These are phyloP conservation scores for Galerina marginata DNA, from an alignment of 768 basidiomycete species.

Conservation along the genomic window DNA sequence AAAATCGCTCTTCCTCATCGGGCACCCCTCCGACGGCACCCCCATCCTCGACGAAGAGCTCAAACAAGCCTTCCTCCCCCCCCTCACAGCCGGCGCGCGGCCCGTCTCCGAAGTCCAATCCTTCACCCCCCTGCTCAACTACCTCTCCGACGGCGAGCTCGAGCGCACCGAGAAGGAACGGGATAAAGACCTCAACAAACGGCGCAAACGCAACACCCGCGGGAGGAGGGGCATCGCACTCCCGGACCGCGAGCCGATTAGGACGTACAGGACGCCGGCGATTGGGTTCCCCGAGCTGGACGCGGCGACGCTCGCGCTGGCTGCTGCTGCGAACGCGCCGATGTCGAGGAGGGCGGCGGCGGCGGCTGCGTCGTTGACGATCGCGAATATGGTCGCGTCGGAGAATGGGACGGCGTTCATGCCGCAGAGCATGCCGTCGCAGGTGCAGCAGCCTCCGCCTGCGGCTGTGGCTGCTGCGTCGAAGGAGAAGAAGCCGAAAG, in stretches of 20 bases:
- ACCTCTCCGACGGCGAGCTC: slow-evolving; percentile 87
- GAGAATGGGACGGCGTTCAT: slow-evolving; percentile 79
- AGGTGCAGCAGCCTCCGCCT: slow-evolving; percentile 42
- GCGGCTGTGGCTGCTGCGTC: slow-evolving; percentile 24
- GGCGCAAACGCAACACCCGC: slow-evolving; percentile 84
- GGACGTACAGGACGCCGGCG: slow-evolving; percentile 90
- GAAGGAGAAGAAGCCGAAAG: slow-evolving; percentile 74
- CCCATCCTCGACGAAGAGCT: slow-evolving; percentile 89
- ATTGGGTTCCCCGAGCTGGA: slow-evolving; percentile 85
- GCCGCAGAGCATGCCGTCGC: slow-evolving; percentile 45
- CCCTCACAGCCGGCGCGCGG: slow-evolving; percentile 72
- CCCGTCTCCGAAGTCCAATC: slow-evolving; percentile 76
- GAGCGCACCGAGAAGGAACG: slow-evolving; percentile 90
- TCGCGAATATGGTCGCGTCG: slow-evolving; percentile 90
- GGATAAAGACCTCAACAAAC: slow-evolving; percentile 89
- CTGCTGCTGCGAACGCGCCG: slow-evolving; percentile 68
- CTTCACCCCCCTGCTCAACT: slow-evolving; percentile 90
- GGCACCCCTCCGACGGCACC: slow-evolving; percentile 83
- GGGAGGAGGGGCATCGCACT: slow-evolving; percentile 80
- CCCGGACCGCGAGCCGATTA: slow-evolving; percentile 91
- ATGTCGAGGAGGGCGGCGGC: slow-evolving; percentile 85
- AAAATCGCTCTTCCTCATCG: slow-evolving; percentile 89
- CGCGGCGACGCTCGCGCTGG: slow-evolving; percentile 69
- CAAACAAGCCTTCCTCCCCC: slow-evolving; percentile 85
- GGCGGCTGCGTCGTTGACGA: slow-evolving; percentile 80